A percentile compares a stretch with the other conserved stretches of the same genome.
These are phyloP conservation scores for Crithidia brevicula DNA, from an alignment of 208 protist species.

Conservation along the genomic window DNA sequence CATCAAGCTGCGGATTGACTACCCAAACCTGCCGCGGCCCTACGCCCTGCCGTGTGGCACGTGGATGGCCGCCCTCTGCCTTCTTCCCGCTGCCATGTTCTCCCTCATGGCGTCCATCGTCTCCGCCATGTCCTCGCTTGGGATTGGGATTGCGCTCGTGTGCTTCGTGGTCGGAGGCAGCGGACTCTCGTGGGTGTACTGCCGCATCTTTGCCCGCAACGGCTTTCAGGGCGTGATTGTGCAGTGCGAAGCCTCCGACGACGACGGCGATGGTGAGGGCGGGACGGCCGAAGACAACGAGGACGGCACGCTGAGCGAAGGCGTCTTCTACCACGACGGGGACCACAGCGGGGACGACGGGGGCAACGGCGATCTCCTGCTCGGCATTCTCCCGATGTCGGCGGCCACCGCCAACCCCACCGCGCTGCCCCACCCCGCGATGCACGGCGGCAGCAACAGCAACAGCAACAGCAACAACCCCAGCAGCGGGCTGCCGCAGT, in stretches of 20 bases:
- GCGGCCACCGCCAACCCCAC: background rate
- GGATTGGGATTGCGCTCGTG: slow-evolving; percentile 65
- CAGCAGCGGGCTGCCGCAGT: background rate
- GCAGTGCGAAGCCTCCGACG: slow-evolving; percentile 51
- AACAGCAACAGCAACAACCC: background rate
- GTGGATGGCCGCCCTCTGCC: slow-evolving; percentile 52
- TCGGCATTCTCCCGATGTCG: slow-evolving; percentile 58
- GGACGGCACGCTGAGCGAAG: slow-evolving; percentile 40
- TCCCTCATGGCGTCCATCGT: slow-evolving; percentile 66
- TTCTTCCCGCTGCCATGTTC: slow-evolving; percentile 65
- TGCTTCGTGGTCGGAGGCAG: slow-evolving; percentile 61
- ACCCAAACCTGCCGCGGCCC: slow-evolving; percentile 78
- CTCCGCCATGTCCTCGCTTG: slow-evolving; percentile 62
- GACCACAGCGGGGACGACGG: slow-evolving; percentile 22
- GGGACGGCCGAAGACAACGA: slow-evolving; percentile 10
- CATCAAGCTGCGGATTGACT: slow-evolving; percentile 74
- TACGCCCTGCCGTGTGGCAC: slow-evolving; percentile 77
- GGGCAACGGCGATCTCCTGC: slow-evolving; percentile 46
- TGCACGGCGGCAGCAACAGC: background rate
- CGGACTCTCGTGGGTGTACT: slow-evolving; percentile 73
- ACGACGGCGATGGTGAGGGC: slow-evolving; percentile 20
- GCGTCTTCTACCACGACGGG: slow-evolving; percentile 66
- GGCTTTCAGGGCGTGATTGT: slow-evolving; percentile 88
- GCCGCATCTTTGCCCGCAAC: slow-evolving; percentile 65
- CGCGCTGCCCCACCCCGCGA: background rate